Conservation (phyloP, 2,329 filamentous ascomycete species). For the Neocucurbitaria cava region DNA sequence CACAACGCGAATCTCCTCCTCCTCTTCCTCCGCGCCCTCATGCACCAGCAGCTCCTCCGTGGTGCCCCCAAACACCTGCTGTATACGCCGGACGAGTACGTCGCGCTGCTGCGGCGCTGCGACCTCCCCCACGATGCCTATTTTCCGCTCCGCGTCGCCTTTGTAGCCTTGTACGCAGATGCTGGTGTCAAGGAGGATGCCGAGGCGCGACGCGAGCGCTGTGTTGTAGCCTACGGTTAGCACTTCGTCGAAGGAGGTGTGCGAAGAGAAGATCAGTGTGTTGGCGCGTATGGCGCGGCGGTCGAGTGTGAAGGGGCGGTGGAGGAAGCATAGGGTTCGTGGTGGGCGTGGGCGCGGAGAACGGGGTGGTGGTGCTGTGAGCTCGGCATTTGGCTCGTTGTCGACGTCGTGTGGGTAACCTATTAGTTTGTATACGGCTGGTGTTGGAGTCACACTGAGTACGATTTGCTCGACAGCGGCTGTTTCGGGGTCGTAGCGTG, state of each 20-base stretch:
- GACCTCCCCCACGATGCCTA: constrained; percentile 46
- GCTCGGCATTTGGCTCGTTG: constrained; percentile 3
- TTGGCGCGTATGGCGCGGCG: constrained; percentile 33
- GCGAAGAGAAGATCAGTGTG: constrained; percentile 44
- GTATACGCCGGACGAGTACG: constrained; percentile 25
- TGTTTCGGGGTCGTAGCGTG: constrained; percentile 35
- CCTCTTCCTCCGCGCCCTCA: constrained; percentile 29
- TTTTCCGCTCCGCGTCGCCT: constrained; percentile 44
- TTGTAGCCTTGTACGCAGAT: constrained; percentile 50
- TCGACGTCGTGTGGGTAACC: constrained; percentile 23
- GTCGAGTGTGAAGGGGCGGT: constrained; percentile 42
- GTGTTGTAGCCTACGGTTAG: constrained; percentile 50
- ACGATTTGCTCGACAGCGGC: constrained; percentile 40
- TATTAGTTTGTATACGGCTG: constrained; percentile 38
- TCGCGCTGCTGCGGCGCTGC: constrained; percentile 9
- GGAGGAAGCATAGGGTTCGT: constrained; percentile 42
- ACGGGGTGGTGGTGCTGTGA: too few species aligned
- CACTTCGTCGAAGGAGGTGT: constrained; percentile 48
- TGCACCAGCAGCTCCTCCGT: constrained; percentile 35
- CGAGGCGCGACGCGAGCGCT: constrained; percentile 40
- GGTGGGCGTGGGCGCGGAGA: constrained; percentile 22
- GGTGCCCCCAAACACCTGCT: constrained; percentile 36
- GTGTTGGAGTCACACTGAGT: constrained; percentile 40
- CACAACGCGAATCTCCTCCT: constrained; percentile 32
- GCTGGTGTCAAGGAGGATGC: constrained; percentile 33